Evolutionary conservation across 805 yeast genomes (phyloP).

Genomic region (Starmerella cellae): DNA sequence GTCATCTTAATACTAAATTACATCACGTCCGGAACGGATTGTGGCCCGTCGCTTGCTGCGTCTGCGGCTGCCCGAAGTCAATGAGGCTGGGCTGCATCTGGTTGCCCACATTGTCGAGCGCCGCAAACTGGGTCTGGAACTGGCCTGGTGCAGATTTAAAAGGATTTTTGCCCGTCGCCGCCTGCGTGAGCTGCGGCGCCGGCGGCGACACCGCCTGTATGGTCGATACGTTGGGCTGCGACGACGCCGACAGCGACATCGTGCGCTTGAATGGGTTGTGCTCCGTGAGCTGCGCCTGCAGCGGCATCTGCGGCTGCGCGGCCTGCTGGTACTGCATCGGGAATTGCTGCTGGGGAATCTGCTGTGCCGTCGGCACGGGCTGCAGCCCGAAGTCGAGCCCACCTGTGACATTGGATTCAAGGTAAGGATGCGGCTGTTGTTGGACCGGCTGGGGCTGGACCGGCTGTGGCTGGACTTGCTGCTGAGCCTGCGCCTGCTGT

Average conservation of each 20-base stretch:
- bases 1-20: too few species aligned
- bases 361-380: conserved; percentile 5
- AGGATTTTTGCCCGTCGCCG: conserved; percentile 34
- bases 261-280: neutral
- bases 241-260: neutral
- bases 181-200: conserved; percentile 3
- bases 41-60: conserved; percentile 14
- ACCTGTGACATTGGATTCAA: conserved; percentile 13
- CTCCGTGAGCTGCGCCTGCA: conserved; percentile 6
- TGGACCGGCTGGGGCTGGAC: conserved; percentile 15
- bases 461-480: conserved; percentile 19
- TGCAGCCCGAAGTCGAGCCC: conserved; percentile 12
- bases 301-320: conserved; percentile 7
- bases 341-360: conserved; percentile 19
- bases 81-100: conserved; percentile 14
- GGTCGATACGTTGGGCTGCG: neutral
- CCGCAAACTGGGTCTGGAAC: conserved; percentile 7
- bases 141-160: conserved; percentile 26
- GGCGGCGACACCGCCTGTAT: neutral
- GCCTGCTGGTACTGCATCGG: conserved; percentile 9
- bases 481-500: conserved; percentile 13
- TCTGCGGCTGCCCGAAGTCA: conserved; percentile 16
- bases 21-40: conserved; percentile 19
- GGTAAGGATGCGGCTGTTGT: conserved; percentile 11
- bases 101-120: conserved; percentile 4